Conservation (phyloP, 1,284 basidiomycete species). For the Ustilago sp. region DNA sequence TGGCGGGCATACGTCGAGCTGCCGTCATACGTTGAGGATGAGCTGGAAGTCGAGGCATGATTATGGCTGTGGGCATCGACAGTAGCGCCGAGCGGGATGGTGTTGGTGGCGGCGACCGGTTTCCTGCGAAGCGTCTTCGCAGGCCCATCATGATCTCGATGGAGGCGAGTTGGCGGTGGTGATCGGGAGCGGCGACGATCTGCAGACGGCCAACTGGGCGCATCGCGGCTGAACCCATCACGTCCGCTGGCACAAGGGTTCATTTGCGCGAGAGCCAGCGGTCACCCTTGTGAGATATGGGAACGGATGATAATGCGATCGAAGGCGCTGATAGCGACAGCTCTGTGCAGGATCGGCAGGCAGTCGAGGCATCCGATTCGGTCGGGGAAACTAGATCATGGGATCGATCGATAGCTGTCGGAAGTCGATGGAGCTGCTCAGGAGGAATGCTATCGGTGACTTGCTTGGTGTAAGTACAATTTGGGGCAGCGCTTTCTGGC, state of each 20-base stretch:
- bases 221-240: constrained; percentile 14
- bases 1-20: constrained; percentile 1
- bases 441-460: background rate
- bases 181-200: constrained; percentile 26
- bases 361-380: background rate
- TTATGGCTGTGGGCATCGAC: background rate
- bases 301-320: background rate
- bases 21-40: constrained; percentile 6
- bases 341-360: background rate
- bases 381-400: background rate
- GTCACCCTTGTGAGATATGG: background rate
- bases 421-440: background rate
- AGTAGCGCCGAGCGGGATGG: background rate
- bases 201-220: constrained; percentile 11
- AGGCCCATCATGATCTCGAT: constrained; percentile 18
- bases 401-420: background rate
- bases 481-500: background rate
- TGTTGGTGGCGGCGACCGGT: constrained; percentile 8
- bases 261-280: constrained; percentile 11
- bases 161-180: constrained; percentile 12
- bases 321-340: no score
- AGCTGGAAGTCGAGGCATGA: constrained; percentile 13
- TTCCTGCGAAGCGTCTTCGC: constrained; percentile 15
- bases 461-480: background rate
- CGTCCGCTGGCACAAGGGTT: constrained; percentile 13